A percentile compares a stretch with the other conserved stretches of the same genome.
Conservation (phyloP, 2,329 filamentous ascomycete species). For the Clonostachys sp. region DNA sequence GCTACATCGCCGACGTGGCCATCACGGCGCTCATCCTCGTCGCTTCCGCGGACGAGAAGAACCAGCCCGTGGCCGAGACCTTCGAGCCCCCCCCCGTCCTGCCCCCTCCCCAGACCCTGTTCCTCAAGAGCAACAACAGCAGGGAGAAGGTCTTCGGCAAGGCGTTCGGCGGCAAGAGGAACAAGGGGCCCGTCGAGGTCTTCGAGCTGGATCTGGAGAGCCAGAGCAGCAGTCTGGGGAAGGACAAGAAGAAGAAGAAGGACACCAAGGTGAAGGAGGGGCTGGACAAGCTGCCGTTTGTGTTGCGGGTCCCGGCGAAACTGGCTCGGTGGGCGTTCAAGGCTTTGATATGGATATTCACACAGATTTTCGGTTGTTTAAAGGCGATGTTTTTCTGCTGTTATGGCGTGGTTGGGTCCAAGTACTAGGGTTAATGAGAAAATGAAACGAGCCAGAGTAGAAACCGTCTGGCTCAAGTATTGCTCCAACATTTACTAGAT, state of each 20-base stretch:
- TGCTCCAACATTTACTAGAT: too few species aligned
- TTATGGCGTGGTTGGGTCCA: slow-evolving; percentile 43
- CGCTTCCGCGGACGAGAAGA: slow-evolving; percentile 51
- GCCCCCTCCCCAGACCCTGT: slow-evolving; percentile 24
- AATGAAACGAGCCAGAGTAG: too few species aligned
- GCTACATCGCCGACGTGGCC: slow-evolving; percentile 59
- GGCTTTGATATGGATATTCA: slow-evolving; percentile 53
- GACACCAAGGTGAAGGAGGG: slow-evolving; percentile 29
- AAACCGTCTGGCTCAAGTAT: too few species aligned
- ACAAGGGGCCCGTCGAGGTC: slow-evolving; percentile 42
- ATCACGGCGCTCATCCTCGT: slow-evolving; percentile 57
- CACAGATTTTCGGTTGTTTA: slow-evolving; percentile 49
- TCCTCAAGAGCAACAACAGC: slow-evolving; percentile 9
- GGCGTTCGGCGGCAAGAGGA: slow-evolving; percentile 13
- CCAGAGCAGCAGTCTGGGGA: slow-evolving; percentile 42
- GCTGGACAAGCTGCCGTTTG: slow-evolving; percentile 44
- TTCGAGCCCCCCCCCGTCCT: slow-evolving; percentile 47
- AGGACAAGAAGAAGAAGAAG: slow-evolving; percentile 21
- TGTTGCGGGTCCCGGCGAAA: slow-evolving; percentile 42
- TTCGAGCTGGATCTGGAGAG: slow-evolving; percentile 61
- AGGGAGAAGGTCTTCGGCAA: slow-evolving; percentile 9
- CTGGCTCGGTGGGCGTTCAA: slow-evolving; percentile 50
- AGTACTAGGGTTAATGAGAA: slow-evolving; percentile 20
- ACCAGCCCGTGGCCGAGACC: slow-evolving; percentile 34
- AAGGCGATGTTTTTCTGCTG: slow-evolving; percentile 43